Percentiles rank a stretch among this genome's conserved stretches.
phyloP scores from a whole-genome alignment of 345 rosid species.

The Eucalyptus viminalis region DNA sequence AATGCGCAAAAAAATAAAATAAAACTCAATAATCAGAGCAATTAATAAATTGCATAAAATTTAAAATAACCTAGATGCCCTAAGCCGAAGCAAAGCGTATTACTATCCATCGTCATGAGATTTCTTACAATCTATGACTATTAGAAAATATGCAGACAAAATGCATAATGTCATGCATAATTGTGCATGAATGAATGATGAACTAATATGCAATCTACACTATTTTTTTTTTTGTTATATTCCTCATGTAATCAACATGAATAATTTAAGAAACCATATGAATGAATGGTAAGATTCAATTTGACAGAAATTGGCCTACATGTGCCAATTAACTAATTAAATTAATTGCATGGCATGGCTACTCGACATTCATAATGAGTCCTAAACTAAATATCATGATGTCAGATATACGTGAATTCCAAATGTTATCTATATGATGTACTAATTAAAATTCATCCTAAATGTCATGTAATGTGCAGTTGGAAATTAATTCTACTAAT shows the following conservation, averaged over 20 bases:
- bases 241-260: neutral
- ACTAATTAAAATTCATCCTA: neutral
- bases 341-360: neutral
- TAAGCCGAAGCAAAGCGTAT: neutral
- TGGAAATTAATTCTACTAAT: neutral
- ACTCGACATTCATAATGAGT: neutral
- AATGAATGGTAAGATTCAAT: neutral
- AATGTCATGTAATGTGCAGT: neutral
- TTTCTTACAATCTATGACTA: neutral
- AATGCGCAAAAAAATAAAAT: neutral
- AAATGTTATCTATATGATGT: neutral
- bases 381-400: neutral
- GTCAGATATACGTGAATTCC: neutral
- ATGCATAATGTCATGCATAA: neutral
- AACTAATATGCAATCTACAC: neutral
- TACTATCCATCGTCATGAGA: neutral
- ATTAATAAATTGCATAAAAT: neutral
- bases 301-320: neutral
- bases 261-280: neutral
- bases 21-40: neutral
- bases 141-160: neutral
- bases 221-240: neutral
- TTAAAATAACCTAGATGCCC: neutral
- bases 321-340: neutral
- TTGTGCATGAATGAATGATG: neutral